Evolutionary conservation across 2,329 filamentous ascomycete species (phyloP), one percentile per base, ranked within the genome.

Genomic region (Coniochaeta sp.): DNA sequence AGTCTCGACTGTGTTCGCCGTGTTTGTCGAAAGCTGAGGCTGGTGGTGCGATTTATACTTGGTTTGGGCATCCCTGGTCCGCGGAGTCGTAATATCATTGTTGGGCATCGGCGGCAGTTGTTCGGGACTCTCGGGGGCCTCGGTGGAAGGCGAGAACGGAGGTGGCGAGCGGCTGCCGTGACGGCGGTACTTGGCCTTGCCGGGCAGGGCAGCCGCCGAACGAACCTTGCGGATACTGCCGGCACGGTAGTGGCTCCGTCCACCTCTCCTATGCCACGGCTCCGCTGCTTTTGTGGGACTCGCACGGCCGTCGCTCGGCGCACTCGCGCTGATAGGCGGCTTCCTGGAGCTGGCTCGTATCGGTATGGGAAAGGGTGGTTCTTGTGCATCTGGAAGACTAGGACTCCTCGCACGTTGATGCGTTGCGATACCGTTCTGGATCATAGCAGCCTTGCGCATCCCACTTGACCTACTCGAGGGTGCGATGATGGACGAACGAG

Each of bases 281-380:
- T 80, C 79, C n/a, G 78, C 78, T 12, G 75, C 75, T 34, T 84
- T 81, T 1, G 88, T 91, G 1, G 92, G 92, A 70, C 91, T 96
- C 63, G 86, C 83, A 44, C 86, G 87, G 3, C 89, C 89, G 63
- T 96, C 91, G 62, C 84, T 85, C 0, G 81, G 79, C 2, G 79
- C 78, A 70, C 89, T 92, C 57, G 82, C 78, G 65, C 83, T 88
- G 62, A 86, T 74, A 0, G 86, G 83, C 24, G 88, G 82, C 67
- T 89, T 87, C 62, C 92, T 86, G 6, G 93, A 99, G 73, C 93
- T 98, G 32, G 91, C 90, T 60, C 95, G 82, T 3, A 88, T 88
- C 0, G 95, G 95, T 7, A 99, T 96, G 0, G 95, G 93, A 77
- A 96, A 97, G 0, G 95, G 95, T 30, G 95, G 93, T 58, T 85